Evolutionary conservation across 2,329 filamentous ascomycete species (phyloP), one percentile per base, ranked within the genome.

Genomic region (Microdochium nivale): DNA sequence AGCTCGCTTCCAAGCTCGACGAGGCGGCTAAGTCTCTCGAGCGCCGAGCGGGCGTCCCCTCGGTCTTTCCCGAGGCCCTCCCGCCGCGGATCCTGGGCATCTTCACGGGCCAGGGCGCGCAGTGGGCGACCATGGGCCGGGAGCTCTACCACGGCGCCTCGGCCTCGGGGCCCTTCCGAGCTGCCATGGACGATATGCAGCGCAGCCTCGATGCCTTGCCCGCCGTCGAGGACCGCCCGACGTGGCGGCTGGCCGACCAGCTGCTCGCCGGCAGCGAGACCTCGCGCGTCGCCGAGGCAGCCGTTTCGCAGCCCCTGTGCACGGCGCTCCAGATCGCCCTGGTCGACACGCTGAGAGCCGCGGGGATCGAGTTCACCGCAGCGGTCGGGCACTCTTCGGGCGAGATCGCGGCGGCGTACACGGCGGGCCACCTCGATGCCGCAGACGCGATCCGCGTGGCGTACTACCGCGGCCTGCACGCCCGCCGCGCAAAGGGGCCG

Each of bases 321-420:
- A 69, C 66, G 11, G 65, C 65, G 2, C 23, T 70, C 3, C 67
- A 69, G 52, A 55, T 69, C 21, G 65, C 48, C n/a, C 49, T 69
- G 3, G 56, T 66, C 1, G 58, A 65, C 25, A 51, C 65, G 2
- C 56, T 61, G 53, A 49, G 56, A 43, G 43, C 54, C 25, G 53
- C 54, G n/a, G 57, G 58, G 5, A 50, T 62, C 13, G 21, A 24
- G 8, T 54, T 54, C 2, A 16, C 47, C 19, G 60, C 61, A 3
- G 66, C 70, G 2, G 63, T 72, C 11, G 70, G 70, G 19, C 70
- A 72, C 55, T 71, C 68, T 0, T 71, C 68, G 3, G 72, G 72
- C 3, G 72, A 75, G 52, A 74, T 75, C 23, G 70, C 64, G 0
- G 72, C 71, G 1, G 72, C 72, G 0, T 74, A 73, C 50, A 69